Base-by-base conservation (phyloP, 257 asterid genomes). In the Eucommia ulmoides region DNA sequence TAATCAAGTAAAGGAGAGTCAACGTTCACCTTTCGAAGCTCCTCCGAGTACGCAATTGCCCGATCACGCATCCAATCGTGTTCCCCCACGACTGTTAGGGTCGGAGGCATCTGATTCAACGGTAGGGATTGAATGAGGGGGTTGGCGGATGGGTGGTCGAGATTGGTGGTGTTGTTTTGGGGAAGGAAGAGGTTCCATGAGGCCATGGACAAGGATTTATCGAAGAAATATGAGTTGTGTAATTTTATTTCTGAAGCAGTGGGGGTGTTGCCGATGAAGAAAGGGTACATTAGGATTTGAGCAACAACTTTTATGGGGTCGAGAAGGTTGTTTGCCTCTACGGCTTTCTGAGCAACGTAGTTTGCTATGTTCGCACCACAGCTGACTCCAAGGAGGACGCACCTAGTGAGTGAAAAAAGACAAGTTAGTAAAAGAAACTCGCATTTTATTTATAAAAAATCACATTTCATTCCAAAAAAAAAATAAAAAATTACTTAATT, bases 41-140 rank as follows among this genome's bases (percentile, higher is more conserved):
- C 84, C 67, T 80, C 79, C 1, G 92, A 78, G 68, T 86, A 82
- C 3, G 84, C 74, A 65, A 86, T 74, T 45, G 96, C 94, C 5
- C 93, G 63, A 58, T 82, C 93, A 6, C 93, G 69, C 94, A 82
- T 86, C 94, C 84, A 82, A 35, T 86, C 96, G 45, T 82, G 88
- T 50, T 86, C 94, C 0, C 93, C 96, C 3, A 71, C 78, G 19
- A 86, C 66, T 16, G 94, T 82, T 7, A 86, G 82, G 15, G 94
- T 86, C 19, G 96, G 96, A 22, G 96, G 94, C 93, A 78, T 80
- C 68, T 48, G 55, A 60, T 73, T 80, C 20, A 86, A 53, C 41
- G 84, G 65, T 12, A 66, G 63, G 19, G 58, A 71, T 66, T 64
- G 50, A 45, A 58, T 33, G 24, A 84, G 85, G 47, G 93, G 94